phyloP scores from a whole-genome alignment of 2,329 filamentous ascomycete species.

The Apiospora aurea region DNA sequence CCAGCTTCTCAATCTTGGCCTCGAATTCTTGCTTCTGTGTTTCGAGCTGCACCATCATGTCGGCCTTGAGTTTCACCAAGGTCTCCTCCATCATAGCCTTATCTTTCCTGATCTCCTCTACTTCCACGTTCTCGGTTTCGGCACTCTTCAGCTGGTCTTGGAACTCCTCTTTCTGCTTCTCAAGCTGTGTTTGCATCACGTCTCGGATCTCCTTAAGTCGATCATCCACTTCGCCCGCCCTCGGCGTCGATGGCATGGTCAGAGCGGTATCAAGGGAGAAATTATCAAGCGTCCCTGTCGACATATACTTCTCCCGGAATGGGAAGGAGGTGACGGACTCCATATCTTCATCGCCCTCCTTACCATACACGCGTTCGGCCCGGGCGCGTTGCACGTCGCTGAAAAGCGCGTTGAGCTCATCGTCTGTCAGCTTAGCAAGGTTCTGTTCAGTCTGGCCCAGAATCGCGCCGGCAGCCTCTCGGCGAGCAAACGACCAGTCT shows the following conservation, averaged over 20 bases:
- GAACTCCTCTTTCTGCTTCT: slow-evolving; percentile 84
- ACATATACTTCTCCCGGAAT: slow-evolving; percentile 92
- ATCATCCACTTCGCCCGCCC: slow-evolving; percentile 77
- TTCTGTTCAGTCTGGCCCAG: slow-evolving; percentile 85
- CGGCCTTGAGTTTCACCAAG: slow-evolving; percentile 78
- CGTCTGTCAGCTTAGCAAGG: slow-evolving; percentile 87
- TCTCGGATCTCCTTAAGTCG: slow-evolving; percentile 77
- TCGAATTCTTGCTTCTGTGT: slow-evolving; percentile 86
- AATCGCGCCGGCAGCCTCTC: slow-evolving; percentile 91
- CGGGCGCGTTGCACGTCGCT: slow-evolving; percentile 91
- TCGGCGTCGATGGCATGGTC: slow-evolving; percentile 93
- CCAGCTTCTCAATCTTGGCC: slow-evolving; percentile 80
- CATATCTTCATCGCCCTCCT: slow-evolving; percentile 86
- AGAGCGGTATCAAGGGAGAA: slow-evolving; percentile 93
- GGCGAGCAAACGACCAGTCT: slow-evolving; percentile 92
- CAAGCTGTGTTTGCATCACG: slow-evolving; percentile 82
- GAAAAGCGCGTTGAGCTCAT: slow-evolving; percentile 91
- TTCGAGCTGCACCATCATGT: slow-evolving; percentile 87
- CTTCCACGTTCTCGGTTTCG: slow-evolving; percentile 77
- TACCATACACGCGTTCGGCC: slow-evolving; percentile 73
- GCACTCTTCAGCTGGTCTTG: slow-evolving; percentile 78
- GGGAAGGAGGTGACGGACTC: slow-evolving; percentile 91
- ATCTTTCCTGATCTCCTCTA: slow-evolving; percentile 84
- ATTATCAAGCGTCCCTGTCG: slow-evolving; percentile 92
- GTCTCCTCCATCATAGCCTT: slow-evolving; percentile 86